phyloP scores from a whole-genome alignment of 2,329 filamentous ascomycete genomes.

The Xylariales sp. region DNA sequence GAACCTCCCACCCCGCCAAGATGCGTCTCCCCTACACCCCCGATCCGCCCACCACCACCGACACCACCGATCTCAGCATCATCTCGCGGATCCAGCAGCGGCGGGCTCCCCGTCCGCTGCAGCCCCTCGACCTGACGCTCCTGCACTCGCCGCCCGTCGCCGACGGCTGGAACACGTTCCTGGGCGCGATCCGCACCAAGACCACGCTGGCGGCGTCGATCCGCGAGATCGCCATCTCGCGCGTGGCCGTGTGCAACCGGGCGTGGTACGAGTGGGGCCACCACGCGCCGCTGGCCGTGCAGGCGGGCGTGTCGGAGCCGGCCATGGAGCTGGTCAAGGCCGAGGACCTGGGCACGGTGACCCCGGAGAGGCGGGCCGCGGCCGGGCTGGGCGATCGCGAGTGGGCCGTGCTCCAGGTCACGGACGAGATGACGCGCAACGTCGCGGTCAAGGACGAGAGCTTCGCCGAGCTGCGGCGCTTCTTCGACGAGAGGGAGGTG shows the following conservation, averaged over 20 bases:
- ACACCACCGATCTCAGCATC: constrained; percentile 48
- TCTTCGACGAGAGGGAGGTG: constrained; percentile 66
- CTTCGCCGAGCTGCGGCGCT: constrained; percentile 56
- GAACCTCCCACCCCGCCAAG: constrained; percentile 18
- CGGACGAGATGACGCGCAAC: constrained; percentile 78
- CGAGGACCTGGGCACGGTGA: constrained; percentile 18
- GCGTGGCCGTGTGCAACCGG: constrained; percentile 73
- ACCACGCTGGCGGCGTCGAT: constrained; percentile 49
- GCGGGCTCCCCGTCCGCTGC: constrained; percentile 64
- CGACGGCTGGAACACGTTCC: constrained; percentile 69
- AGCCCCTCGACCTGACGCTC: constrained; percentile 70
- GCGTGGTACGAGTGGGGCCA: constrained; percentile 85
- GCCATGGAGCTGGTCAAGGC: constrained; percentile 41
- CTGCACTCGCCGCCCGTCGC: constrained; percentile 71
- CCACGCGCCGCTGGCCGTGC: constrained; percentile 64
- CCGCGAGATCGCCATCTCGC: constrained; percentile 74
- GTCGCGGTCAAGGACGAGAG: constrained; percentile 65
- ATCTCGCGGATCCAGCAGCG: constrained; percentile 61
- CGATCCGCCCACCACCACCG: constrained; percentile 42
- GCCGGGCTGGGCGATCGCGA: constrained; percentile 50
- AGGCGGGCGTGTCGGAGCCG: constrained; percentile 51
- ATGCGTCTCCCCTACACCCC: constrained; percentile 67
- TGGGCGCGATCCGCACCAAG: constrained; percentile 57
- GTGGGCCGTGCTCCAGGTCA: constrained; percentile 65
- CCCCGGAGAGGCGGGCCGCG: constrained; percentile 21